Conservation (phyloP, 495 filamentous ascomycete genomes). For the Letharia columbiana region DNA sequence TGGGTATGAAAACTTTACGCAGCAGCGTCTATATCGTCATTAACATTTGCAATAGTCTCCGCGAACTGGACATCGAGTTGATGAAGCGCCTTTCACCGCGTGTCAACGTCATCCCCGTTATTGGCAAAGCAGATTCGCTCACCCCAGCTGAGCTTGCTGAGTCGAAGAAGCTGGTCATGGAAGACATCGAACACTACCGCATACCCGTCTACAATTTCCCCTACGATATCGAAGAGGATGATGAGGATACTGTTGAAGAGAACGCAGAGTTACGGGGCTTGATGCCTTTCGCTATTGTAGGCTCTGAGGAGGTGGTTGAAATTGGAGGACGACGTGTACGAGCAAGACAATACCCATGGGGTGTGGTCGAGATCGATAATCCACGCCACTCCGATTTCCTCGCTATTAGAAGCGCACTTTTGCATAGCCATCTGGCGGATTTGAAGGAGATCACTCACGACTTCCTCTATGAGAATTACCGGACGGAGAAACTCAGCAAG, state of each 20-base stretch:
- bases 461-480: constrained; percentile 99
- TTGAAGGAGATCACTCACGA: constrained; percentile 99
- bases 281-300: constrained; percentile 98
- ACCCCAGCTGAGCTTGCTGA: constrained; percentile 95
- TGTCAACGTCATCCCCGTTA: constrained; percentile 97
- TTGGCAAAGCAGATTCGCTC: constrained; percentile 95
- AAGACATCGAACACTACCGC: constrained; percentile 99
- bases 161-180: constrained; percentile 99
- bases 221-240: constrained; percentile 98
- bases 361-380: constrained; percentile 97
- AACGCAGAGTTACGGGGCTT: constrained; percentile 93
- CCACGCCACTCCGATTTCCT: constrained; percentile 98
- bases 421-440: constrained; percentile 95
- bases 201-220: constrained; percentile 99
- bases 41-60: constrained; percentile 53
- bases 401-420: constrained; percentile 87
- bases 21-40: constrained; percentile 24
- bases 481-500: constrained; percentile 99
- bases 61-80: constrained; percentile 96
- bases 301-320: constrained; percentile 89
- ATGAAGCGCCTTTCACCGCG: constrained; percentile 98
- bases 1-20: constrained; percentile 45
- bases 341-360: constrained; percentile 97
- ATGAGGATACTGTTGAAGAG: constrained; percentile 98
- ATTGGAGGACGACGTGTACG: constrained; percentile 85